Percentiles rank a stretch among this genome's conserved stretches.
Evolutionary conservation across 352 stramenopile genomes (phyloP).

Genomic region (Phytophthora brassicae): DNA sequence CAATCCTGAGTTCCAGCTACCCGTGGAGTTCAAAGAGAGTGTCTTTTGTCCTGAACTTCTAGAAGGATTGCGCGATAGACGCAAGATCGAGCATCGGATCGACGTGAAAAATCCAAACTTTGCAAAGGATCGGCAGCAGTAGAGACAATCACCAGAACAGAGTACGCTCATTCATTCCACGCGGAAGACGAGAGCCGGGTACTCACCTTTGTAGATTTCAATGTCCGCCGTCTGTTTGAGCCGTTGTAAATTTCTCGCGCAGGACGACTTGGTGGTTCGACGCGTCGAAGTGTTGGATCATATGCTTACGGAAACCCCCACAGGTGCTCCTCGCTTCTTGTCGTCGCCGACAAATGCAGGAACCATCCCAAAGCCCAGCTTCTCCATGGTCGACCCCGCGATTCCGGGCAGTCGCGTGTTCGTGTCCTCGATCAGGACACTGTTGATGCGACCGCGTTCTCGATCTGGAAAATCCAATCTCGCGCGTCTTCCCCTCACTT

Average conservation of each 20-base stretch:
- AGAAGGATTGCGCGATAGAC: slow-evolving; percentile 6
- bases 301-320: slow-evolving; percentile 10
- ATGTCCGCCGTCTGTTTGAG: neutral
- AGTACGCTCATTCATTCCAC: neutral
- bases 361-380: slow-evolving; percentile 4
- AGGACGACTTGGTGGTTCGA: slow-evolving; percentile 6
- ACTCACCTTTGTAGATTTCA: neutral
- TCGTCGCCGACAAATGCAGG: slow-evolving; percentile 7
- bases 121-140: slow-evolving; percentile 14
- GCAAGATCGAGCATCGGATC: slow-evolving; percentile 5
- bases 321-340: neutral
- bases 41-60: slow-evolving; percentile 9
- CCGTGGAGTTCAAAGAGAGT: slow-evolving; percentile 4
- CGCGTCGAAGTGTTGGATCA: slow-evolving; percentile 5
- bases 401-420: neutral
- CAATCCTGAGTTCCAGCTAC: slow-evolving; percentile 7
- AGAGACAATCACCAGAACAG: slow-evolving; percentile 16
- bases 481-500: slow-evolving; percentile 11
- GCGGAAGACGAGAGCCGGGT: neutral
- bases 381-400: neutral
- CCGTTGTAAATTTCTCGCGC: neutral
- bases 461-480: slow-evolving; percentile 15
- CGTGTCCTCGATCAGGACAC: neutral
- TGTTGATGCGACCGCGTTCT: slow-evolving; percentile 12
- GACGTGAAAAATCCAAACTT: slow-evolving; percentile 6